Percentiles rank a stretch among this genome's conserved stretches.
These are phyloP conservation scores for Anastatica hierochuntica DNA, from an alignment of 345 rosid genomes.

Conservation along the genomic window DNA sequence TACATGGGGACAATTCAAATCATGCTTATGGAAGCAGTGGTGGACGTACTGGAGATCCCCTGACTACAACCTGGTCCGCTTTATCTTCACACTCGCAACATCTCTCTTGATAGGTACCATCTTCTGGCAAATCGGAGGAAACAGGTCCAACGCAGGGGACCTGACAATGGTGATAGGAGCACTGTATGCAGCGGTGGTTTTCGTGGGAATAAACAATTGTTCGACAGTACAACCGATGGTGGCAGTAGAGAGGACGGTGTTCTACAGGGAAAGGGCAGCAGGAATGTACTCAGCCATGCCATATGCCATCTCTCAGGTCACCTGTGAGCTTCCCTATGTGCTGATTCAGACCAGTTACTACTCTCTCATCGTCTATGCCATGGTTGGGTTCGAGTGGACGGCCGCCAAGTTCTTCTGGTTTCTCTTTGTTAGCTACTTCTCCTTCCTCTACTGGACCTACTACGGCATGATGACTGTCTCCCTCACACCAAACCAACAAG, in stretches of 20 bases:
- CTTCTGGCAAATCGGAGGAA: not conserved
- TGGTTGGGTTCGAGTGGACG: not conserved
- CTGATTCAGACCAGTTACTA: not conserved
- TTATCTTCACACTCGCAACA: not conserved
- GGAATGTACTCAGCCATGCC: not conserved
- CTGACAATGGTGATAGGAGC: not conserved
- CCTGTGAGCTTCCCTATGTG: not conserved
- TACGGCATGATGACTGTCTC: not conserved
- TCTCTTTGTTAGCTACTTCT: not conserved
- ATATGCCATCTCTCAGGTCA: not conserved
- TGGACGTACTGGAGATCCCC: not conserved
- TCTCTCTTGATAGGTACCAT: not conserved
- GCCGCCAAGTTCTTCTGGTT: not conserved
- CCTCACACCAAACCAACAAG: not conserved
- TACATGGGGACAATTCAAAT: not conserved
- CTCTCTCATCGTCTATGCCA: not conserved
- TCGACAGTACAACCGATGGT: not conserved
- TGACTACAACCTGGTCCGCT: not conserved
- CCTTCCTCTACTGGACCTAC: not conserved
- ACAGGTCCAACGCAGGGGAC: not conserved
- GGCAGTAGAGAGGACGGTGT: not conserved
- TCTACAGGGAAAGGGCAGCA: not conserved
- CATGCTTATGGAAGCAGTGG: not conserved
- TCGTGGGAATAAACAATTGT: not conserved
- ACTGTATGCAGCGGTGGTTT: not conserved